Evolutionary conservation across 176 grass and related monocot species (phyloP).

Genomic region (Puccinellia tenuiflora): DNA sequence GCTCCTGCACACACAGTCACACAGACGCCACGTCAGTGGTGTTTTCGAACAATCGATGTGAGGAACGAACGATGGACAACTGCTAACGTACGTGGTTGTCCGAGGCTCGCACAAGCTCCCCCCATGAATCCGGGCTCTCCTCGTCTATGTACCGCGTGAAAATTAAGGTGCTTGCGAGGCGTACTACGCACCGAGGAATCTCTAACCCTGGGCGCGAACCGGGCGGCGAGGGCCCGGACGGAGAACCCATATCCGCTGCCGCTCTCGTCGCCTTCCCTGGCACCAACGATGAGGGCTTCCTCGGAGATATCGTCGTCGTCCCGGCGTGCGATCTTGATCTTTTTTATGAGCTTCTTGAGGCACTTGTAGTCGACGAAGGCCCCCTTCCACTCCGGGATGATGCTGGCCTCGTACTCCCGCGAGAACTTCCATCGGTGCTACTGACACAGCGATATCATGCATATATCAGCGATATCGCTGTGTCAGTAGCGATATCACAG

Average conservation of each 20-base stretch:
- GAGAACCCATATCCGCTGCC: conserved; percentile 31
- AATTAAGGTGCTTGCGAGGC: too few species aligned
- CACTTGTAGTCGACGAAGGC: conserved; percentile 65
- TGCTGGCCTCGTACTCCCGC: conserved; percentile 80
- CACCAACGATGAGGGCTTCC: too few species aligned
- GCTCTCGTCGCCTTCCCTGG: too few species aligned
- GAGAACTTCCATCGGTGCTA: conserved; percentile 98
- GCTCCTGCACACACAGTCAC: conserved; percentile 32
- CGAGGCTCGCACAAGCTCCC: conserved; percentile 47
- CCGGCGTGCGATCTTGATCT: conserved; percentile 50
- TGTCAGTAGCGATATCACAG: too few species aligned
- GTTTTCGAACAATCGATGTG: too few species aligned
- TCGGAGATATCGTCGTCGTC: background rate
- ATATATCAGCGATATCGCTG: too few species aligned
- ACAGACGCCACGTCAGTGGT: background rate
- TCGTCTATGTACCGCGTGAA: background rate
- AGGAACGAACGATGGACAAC: too few species aligned
- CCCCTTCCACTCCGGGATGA: conserved; percentile 69
- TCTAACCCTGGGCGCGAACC: conserved; percentile 2
- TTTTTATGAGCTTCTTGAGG: conserved; percentile 77
- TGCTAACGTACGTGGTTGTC: conserved; percentile 35
- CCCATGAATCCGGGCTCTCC: conserved; percentile 25
- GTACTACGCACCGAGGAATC: background rate
- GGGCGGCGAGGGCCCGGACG: conserved; percentile 37
- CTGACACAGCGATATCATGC: too few species aligned